Percentiles rank a stretch among this genome's conserved stretches.
These are phyloP conservation scores for Pyrenophora tritici-repentis DNA, from an alignment of 2,329 filamentous ascomycete genomes.

Conservation along the genomic window DNA sequence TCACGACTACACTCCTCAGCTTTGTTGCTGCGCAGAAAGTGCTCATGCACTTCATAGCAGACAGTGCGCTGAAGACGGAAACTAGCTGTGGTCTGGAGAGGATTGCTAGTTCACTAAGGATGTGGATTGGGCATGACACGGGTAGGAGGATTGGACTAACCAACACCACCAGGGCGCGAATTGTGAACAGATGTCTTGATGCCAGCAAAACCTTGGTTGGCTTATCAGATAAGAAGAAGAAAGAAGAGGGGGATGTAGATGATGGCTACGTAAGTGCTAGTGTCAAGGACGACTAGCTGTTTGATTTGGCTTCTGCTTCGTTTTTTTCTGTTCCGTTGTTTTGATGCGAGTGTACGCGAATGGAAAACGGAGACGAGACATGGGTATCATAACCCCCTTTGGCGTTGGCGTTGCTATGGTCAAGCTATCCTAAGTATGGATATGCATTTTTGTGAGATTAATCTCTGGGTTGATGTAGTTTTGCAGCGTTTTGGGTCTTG, in stretches of 20 bases:
- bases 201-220: constrained; percentile 53
- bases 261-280: constrained; percentile 39
- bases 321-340: background rate
- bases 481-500: background rate
- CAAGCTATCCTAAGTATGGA: background rate
- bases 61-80: constrained; percentile 38
- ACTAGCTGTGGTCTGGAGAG: constrained; percentile 50
- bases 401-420: background rate
- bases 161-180: constrained; percentile 43
- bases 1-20: constrained; percentile 51
- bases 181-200: constrained; percentile 50
- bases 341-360: background rate
- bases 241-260: constrained; percentile 30
- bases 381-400: background rate
- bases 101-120: constrained; percentile 50
- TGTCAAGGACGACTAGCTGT: constrained; percentile 29
- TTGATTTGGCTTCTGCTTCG: background rate
- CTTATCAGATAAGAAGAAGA: constrained; percentile 16
- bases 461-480: too few species aligned
- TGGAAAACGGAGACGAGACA: background rate
- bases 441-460: background rate
- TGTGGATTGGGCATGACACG: constrained; percentile 54
- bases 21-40: constrained; percentile 53
- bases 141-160: constrained; percentile 49
- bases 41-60: constrained; percentile 45